A percentile compares a stretch with the other conserved stretches of the same genome.
These are phyloP conservation scores for Gossypium herbaceum DNA, from an alignment of 345 rosid genomes.

Conservation along the genomic window DNA sequence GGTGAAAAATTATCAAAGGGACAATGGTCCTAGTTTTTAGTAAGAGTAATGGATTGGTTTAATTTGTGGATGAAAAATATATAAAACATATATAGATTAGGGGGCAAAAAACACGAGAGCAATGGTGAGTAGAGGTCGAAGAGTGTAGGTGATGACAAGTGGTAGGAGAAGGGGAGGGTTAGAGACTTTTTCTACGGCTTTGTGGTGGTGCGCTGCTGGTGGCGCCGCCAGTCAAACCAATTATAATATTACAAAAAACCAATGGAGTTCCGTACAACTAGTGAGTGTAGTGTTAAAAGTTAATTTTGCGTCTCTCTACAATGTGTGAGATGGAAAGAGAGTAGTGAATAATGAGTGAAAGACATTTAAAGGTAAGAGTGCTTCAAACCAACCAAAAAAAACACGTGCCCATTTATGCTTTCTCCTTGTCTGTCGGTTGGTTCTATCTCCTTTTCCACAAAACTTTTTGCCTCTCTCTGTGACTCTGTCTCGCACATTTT, in stretches of 20 bases:
- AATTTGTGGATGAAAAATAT: constrained; percentile 23
- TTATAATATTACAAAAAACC: constrained; percentile 7
- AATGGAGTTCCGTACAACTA: constrained; percentile 33
- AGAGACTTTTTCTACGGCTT: constrained; percentile 54
- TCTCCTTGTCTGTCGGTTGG: constrained; percentile 55
- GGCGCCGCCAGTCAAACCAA: constrained; percentile 45
- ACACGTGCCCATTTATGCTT: constrained; percentile 22
- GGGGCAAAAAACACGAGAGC: constrained; percentile 1
- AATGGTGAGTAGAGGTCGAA: constrained; percentile 8
- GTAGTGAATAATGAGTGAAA: constrained; percentile 10
- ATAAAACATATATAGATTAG: background rate
- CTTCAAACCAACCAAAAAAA: constrained; percentile 69
- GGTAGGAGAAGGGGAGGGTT: constrained; percentile 34
- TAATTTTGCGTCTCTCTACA: background rate
- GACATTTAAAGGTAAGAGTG: constrained; percentile 26
- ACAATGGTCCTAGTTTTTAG: constrained; percentile 53
- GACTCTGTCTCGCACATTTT: too few relatives aligned
- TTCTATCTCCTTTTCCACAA: constrained; percentile 45
- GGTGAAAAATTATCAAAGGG: constrained; percentile 25
- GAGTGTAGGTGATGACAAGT: constrained; percentile 45
- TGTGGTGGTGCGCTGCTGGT: constrained; percentile 30
- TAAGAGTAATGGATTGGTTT: constrained; percentile 39
- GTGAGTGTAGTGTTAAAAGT: constrained; percentile 1
- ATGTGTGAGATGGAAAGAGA: background rate
- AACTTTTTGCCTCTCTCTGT: background rate